phyloP scores from a whole-genome alignment of 441 rosid genomes.

The Populus trichocarpa region DNA sequence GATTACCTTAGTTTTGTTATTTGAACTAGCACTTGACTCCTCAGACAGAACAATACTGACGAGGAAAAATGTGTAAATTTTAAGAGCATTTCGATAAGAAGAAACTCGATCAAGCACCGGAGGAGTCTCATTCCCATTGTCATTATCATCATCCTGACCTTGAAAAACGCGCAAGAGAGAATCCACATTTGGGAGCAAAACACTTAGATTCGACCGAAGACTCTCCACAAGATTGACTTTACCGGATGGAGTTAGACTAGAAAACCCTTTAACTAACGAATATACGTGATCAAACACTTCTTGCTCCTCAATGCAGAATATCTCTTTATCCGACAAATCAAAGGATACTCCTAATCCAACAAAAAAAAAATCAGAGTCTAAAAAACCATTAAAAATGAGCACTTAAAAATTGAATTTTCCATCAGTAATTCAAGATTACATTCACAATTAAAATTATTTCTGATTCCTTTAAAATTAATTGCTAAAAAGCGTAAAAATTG shows the following conservation, averaged over 20 bases:
- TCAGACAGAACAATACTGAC: conserved; percentile 56
- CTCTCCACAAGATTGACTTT: conserved; percentile 76
- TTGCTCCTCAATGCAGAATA: conserved; percentile 91
- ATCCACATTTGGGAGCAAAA: conserved; percentile 94
- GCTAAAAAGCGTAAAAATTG: neutral
- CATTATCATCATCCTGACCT: conserved; percentile 49
- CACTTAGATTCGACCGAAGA: conserved; percentile 85
- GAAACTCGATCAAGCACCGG: conserved; percentile 54
- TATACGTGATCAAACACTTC: conserved; percentile 80
- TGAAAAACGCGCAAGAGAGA: conserved; percentile 59
- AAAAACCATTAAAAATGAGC: neutral
- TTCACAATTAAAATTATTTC: neutral
- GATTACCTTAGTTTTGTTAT: conserved; percentile 57
- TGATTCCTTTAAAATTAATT: neutral
- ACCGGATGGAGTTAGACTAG: conserved; percentile 49
- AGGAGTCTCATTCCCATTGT: conserved; percentile 8
- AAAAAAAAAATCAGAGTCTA: neutral
- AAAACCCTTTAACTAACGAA: conserved; percentile 57
- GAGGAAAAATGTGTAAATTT: conserved; percentile 86
- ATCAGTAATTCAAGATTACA: neutral
- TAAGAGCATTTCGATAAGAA: conserved; percentile 85
- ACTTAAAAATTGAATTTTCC: neutral
- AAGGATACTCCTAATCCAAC: conserved; percentile 60
- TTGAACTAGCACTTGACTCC: conserved; percentile 43
- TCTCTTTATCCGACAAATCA: conserved; percentile 87